phyloP scores from a whole-genome alignment of 257 asterid species.

The Forsythia suspensa region DNA sequence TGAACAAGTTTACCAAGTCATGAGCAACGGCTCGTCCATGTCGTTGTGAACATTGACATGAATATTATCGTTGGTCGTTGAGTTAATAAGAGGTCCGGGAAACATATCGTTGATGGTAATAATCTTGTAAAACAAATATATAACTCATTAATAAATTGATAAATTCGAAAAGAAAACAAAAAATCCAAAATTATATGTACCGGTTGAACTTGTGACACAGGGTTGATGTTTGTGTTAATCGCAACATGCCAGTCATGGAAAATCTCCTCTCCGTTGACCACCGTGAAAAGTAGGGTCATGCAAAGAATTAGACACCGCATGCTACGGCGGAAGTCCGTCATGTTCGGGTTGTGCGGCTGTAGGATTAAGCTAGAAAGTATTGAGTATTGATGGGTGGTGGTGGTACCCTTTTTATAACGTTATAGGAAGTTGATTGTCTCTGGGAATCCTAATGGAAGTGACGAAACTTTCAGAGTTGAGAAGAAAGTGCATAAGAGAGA shows the following conservation, averaged over 20 bases:
- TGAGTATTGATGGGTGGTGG: background rate
- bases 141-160: background rate
- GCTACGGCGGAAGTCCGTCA: constrained; percentile 32
- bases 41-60: constrained; percentile 61
- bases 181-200: constrained; percentile 26
- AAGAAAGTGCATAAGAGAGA: background rate
- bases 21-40: constrained; percentile 65
- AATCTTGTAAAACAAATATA: constrained; percentile 36
- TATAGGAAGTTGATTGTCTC: background rate
- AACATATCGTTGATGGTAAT: constrained; percentile 68
- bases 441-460: background rate
- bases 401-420: background rate
- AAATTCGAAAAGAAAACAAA: background rate
- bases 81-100: constrained; percentile 79
- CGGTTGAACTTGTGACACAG: constrained; percentile 44
- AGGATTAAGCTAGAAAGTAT: no score
- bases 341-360: background rate
- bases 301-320: constrained; percentile 33
- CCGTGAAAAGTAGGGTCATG: constrained; percentile 17
- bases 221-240: constrained; percentile 34
- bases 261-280: constrained; percentile 39
- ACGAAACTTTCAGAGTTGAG: background rate
- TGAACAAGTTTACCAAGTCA: constrained; percentile 61
- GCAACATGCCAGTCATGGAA: constrained; percentile 60
- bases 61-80: constrained; percentile 57